Evolutionary conservation across 2,329 filamentous ascomycete genomes (phyloP).

Genomic region (Xylaria sp.): DNA sequence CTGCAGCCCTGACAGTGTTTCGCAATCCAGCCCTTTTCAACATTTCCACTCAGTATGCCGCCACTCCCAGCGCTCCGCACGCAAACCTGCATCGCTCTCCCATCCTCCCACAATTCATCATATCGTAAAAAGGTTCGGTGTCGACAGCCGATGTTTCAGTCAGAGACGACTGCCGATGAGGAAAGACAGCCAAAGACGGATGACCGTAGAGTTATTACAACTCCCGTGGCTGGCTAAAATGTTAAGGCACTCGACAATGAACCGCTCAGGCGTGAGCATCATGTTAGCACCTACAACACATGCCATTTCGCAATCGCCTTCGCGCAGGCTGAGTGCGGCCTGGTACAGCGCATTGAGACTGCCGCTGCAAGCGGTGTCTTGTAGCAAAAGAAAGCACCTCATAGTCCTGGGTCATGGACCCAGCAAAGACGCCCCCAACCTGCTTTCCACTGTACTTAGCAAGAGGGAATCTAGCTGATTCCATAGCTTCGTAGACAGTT

Average conservation of each 20-base stretch:
- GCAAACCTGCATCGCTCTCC: too few relatives aligned
- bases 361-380: conserved; percentile 50
- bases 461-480: conserved; percentile 41
- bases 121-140: conserved; percentile 46
- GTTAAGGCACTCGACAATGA: conserved; percentile 49
- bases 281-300: conserved; percentile 52
- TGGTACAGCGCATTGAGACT: conserved; percentile 46
- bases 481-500: conserved; percentile 45
- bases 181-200: conserved; percentile 39
- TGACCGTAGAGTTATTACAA: too few relatives aligned
- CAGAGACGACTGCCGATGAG: conserved; percentile 26
- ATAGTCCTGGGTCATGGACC: conserved; percentile 44
- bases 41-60: too few relatives aligned
- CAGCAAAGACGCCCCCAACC: conserved; percentile 42
- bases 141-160: conserved; percentile 44
- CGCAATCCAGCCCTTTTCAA: too few relatives aligned
- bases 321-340: conserved; percentile 48
- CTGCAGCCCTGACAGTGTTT: too few relatives aligned
- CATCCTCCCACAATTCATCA: too few relatives aligned
- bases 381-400: conserved; percentile 42
- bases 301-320: conserved; percentile 48
- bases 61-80: too few relatives aligned
- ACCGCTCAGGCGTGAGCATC: conserved; percentile 51
- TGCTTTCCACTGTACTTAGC: conserved; percentile 36
- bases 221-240: conserved; percentile 40